Conservation (phyloP, 805 yeast genomes). For the Candida stauntonica region DNA sequence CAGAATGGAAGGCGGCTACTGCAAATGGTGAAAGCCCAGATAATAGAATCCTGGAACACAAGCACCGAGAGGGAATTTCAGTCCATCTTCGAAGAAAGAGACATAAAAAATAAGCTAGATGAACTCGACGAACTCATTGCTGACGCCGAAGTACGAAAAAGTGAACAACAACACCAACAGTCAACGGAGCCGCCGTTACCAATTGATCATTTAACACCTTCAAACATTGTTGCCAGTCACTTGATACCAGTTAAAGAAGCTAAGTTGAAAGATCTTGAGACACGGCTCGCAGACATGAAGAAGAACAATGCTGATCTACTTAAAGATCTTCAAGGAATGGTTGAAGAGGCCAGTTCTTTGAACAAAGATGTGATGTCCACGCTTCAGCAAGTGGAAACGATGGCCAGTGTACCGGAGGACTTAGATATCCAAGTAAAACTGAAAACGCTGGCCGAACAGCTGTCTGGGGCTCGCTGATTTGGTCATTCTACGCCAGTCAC, state of each 20-base stretch:
- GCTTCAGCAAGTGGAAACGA: conserved; percentile 10
- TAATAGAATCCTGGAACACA: conserved; percentile 42
- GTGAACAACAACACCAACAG: neutral
- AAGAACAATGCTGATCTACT: conserved; percentile 11
- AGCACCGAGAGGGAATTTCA: conserved; percentile 44
- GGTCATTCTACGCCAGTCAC: neutral
- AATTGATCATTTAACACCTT: conserved; percentile 20
- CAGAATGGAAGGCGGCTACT: conserved; percentile 39
- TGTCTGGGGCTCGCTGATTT: too few species aligned
- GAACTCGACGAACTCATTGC: conserved; percentile 42
- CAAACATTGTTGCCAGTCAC: conserved; percentile 21
- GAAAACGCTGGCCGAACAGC: conserved; percentile 8
- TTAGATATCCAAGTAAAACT: conserved; percentile 11
- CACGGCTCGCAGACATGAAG: conserved; percentile 14
- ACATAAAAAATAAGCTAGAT: conserved; percentile 36
- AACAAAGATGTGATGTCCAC: conserved; percentile 6
- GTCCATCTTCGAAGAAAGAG: conserved; percentile 44
- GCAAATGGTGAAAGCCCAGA: conserved; percentile 42
- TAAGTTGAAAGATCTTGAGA: conserved; percentile 14
- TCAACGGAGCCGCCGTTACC: conserved; percentile 7
- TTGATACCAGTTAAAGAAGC: conserved; percentile 23
- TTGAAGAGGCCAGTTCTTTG: conserved; percentile 11
- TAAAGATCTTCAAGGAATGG: conserved; percentile 12
- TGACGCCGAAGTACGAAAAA: conserved; percentile 27
- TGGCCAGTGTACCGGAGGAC: conserved; percentile 10